Percentiles rank a stretch among this genome's conserved stretches.
phyloP scores from a whole-genome alignment of 345 rosid genomes.

The Theobroma cacao region DNA sequence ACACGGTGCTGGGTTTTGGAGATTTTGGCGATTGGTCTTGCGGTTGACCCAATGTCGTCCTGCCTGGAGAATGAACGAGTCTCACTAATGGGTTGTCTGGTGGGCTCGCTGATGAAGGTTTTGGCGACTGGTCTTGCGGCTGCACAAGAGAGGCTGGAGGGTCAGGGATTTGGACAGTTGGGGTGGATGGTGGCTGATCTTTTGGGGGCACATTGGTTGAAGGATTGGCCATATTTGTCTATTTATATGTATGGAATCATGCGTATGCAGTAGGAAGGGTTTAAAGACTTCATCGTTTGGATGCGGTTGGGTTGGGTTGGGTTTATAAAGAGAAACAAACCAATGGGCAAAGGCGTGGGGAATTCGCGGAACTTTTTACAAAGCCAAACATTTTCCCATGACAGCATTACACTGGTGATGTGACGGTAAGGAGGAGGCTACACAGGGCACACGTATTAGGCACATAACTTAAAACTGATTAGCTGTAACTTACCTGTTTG shows the following conservation, averaged over 20 bases:
- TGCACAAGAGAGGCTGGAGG: background rate
- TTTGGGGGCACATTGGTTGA: background rate
- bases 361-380: conserved; percentile 25
- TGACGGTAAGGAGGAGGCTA: conserved; percentile 1
- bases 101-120: background rate
- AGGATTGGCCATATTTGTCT: conserved; percentile 26
- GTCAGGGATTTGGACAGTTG: conserved; percentile 2
- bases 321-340: conserved; percentile 3
- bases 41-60: background rate
- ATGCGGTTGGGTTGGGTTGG: background rate
- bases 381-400: background rate
- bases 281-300: background rate
- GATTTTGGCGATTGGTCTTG: background rate
- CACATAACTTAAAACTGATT: background rate
- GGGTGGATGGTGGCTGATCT: conserved; percentile 13
- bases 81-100: background rate
- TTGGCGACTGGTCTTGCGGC: background rate
- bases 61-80: background rate
- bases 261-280: background rate
- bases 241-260: background rate
- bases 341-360: conserved; percentile 29
- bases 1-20: background rate
- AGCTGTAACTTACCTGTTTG: conserved; percentile 33
- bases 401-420: conserved; percentile 1
- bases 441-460: conserved; percentile 31